Evolutionary conservation across 2,329 filamentous ascomycete genomes (phyloP).

Genomic region (Diaporthe velutina): DNA sequence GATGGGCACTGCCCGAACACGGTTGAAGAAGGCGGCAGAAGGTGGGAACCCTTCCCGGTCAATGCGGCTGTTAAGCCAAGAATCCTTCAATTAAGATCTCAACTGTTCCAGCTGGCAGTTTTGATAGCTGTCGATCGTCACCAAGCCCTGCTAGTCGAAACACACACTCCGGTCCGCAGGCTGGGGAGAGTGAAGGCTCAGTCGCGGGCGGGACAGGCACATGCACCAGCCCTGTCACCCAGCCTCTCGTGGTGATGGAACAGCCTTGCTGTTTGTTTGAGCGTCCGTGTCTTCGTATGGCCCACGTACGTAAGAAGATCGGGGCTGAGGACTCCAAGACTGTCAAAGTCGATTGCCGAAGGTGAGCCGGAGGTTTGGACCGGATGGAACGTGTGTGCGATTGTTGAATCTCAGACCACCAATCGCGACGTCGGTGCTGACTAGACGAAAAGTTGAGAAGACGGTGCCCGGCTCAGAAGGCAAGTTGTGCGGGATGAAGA

Average conservation of each 20-base stretch:
- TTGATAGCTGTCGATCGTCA: conserved; percentile 28
- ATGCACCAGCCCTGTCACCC: neutral
- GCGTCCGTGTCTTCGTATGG: neutral
- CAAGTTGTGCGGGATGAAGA: neutral
- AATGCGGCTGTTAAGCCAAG: conserved; percentile 35
- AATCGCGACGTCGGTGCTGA: conserved; percentile 17
- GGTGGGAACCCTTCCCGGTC: conserved; percentile 9
- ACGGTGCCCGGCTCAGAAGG: conserved; percentile 1
- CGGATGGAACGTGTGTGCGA: conserved; percentile 16
- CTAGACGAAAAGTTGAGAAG: conserved; percentile 18
- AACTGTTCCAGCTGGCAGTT: conserved; percentile 13
- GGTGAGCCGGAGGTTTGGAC: conserved; percentile 4
- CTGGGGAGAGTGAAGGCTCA: conserved; percentile 1
- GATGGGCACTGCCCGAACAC: conserved; percentile 19
- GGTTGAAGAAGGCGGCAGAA: conserved; percentile 20
- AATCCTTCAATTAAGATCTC: conserved; percentile 34
- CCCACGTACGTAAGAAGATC: neutral
- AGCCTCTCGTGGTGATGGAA: neutral
- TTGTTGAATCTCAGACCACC: conserved; percentile 14
- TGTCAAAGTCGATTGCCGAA: conserved; percentile 26
- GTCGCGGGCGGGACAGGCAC: neutral
- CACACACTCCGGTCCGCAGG: conserved; percentile 14
- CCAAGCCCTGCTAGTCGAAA: conserved; percentile 18
- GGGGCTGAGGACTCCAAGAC: conserved; percentile 6
- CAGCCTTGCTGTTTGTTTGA: neutral